A percentile compares a stretch with the other conserved stretches of the same genome.
Evolutionary conservation across 306 rosid species (phyloP).

Genomic region (Bauhinia variegata): DNA sequence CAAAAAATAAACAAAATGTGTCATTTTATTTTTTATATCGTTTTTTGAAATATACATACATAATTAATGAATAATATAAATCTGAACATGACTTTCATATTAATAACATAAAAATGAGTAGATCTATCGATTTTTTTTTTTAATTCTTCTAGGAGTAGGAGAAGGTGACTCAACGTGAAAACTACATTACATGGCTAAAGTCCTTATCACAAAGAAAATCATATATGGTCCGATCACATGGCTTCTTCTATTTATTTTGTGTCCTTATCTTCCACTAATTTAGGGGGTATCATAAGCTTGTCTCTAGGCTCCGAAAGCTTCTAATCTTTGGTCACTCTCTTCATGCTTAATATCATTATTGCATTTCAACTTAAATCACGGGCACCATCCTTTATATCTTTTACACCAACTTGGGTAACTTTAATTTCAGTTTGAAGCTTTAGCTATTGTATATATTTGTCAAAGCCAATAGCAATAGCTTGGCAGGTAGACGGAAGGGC

Average conservation of each 20-base stretch:
- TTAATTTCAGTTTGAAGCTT: constrained; percentile 13
- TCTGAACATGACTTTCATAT: no score
- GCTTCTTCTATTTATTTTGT: constrained; percentile 39
- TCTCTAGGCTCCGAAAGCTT: neutral
- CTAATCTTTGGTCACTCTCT: constrained; percentile 26
- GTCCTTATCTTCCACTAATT: constrained; percentile 48
- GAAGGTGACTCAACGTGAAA: constrained; percentile 31
- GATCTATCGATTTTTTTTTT: no score
- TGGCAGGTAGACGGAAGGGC: constrained; percentile 43
- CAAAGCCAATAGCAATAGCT: neutral
- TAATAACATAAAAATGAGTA: no score
- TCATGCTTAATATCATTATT: constrained; percentile 37
- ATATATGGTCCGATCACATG: constrained; percentile 58
- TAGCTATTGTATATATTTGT: neutral
- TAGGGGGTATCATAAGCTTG: constrained; percentile 26
- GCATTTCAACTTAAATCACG: constrained; percentile 56
- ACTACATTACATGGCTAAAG: constrained; percentile 50
- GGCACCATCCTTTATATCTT: constrained; percentile 43
- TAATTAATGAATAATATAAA: no score
- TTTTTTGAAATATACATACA: no score
- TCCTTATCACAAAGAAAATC: constrained; percentile 40
- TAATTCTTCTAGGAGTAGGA: no score
- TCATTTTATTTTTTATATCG: no score
- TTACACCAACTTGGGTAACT: constrained; percentile 38
- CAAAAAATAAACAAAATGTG: no score